Base-by-base conservation (phyloP, 345 rosid species). In the Eucalyptus paniculata region DNA sequence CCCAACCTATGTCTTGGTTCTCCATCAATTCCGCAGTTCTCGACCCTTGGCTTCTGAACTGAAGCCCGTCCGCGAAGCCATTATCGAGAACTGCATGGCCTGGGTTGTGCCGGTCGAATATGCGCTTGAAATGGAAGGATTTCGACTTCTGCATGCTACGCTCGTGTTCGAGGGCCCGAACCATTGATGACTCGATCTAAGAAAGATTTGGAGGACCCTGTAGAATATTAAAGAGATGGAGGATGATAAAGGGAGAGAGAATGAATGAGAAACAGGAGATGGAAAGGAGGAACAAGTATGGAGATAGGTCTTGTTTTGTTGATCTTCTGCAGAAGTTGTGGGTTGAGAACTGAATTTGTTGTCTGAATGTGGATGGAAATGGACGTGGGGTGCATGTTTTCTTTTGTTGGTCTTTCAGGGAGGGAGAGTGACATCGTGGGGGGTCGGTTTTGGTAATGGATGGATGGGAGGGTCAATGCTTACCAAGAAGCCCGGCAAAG, bases 111-210 rank as follows among this genome's bases (percentile, higher is more conserved):
- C 93, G 90, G 7, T 94, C 97, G 82, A 90, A 91, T 94, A 94
- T 93, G 89, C 89, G 92, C 88, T 90, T 93, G 77, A 93, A 67
- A 45, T 89, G 60, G 91, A 94, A 93, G 62, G 98, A 95, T 91
- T 85, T 93, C 5, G 94, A 93, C 89, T 90, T 92, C 90, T 92
- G 93, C 89, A 90, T 89, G 94, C 94, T 95, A 21, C 77, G 88
- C 86, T 93, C 93, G n/a, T 93, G 94, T 54, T 92, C 93, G 53
- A 96, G 91, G 69, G 98, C 92, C 82, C 93, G 93, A 89, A 96
- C 97, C 98, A 97, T 97, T 9, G 42, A 90, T 88, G 44, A 12
- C 17, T 34, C 32, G 45, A 87, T n/a, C 47, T 4, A 34, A n/a
- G 65, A 37, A 54, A 53, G 65, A 12, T 44, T 18, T 87, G 77